Evolutionary conservation across 2,329 filamentous ascomycete genomes (phyloP), one percentile per base, ranked within the genome.

Genomic region (Epicoccum sorghinum): DNA sequence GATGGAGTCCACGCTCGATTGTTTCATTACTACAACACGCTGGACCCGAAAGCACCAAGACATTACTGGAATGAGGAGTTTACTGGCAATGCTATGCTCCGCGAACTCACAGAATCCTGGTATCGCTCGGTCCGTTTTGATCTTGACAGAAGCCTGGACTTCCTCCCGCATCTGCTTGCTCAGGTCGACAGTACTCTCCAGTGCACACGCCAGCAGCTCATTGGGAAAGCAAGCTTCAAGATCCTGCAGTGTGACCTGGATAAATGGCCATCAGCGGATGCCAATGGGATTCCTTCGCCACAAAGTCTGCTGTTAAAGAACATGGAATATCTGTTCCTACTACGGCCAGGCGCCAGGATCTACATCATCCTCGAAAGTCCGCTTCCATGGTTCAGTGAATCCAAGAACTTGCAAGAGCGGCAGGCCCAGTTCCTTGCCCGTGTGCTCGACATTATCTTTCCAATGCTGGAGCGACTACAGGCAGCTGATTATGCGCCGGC

Each of bases 11-110:
- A 52, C 22, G 54, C 54, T 27, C 47, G 47, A 5, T 22, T 52
- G 4, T 57, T 51, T 29, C 47, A 57, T 10, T 52, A 52, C 44
- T 48, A 48, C 29, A 52, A 52, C 30, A 48, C 47, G 3, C 44
- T 48, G 29, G 54, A 52, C 18, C 54, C 54, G 10, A 56, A 54
- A 40, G 55, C 55, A n/a, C 50, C 50, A 22, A 45, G 50, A 13
- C 55, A 58, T 14, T 54, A 54, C 27, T 58, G 55, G 55, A 46
- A 49, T 24, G 46, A 36, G 7, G 51, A 47, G 2, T 58, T 55
- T 12, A 50, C 43, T 12, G 55, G 54, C 29, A 38, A 48, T 8
- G 54, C 35, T 4, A 57, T 44, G 7, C 48, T 52, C 14, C 48
- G 44, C 9, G 54, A 57, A 30, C 24, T 57, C 23, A 57, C 48